These are phyloP conservation scores for Beta corolliflora DNA, from an alignment of 179 eudicot genomes.

Conservation along the genomic window DNA sequence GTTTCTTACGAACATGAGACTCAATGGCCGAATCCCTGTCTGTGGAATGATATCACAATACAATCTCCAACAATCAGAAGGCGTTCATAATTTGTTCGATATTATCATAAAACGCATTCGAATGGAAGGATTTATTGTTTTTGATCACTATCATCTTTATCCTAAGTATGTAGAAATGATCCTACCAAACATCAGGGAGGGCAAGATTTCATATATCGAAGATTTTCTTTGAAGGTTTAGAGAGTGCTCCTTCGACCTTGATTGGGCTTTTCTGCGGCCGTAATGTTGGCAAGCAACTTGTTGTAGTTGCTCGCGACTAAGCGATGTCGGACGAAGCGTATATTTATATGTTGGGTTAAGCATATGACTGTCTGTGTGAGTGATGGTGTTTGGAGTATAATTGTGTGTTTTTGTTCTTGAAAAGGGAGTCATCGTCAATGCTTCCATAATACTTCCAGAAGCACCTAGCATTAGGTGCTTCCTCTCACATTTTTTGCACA, in stretches of 20 bases:
- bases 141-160: slow-evolving; percentile 22
- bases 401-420: neutral
- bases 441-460: no score
- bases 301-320: slow-evolving; percentile 45
- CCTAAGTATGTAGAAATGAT: slow-evolving; percentile 27
- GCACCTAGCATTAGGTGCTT: no score
- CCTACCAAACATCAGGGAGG: slow-evolving; percentile 46
- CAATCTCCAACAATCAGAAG: slow-evolving; percentile 27
- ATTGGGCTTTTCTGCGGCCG: slow-evolving; percentile 51
- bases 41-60: slow-evolving; percentile 36
- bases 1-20: slow-evolving; percentile 25
- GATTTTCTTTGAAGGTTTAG: slow-evolving; percentile 60
- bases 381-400: neutral
- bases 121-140: slow-evolving; percentile 31
- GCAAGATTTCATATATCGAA: slow-evolving; percentile 48
- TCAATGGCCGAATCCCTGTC: slow-evolving; percentile 27
- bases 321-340: no score
- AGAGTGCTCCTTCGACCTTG: slow-evolving; percentile 55
- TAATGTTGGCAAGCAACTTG: slow-evolving; percentile 57
- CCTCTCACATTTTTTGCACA: no score
- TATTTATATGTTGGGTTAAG: neutral
- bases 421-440: neutral
- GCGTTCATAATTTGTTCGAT: slow-evolving; percentile 18
- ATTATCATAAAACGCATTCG: slow-evolving; percentile 18
- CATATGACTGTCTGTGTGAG: neutral